phyloP scores from a whole-genome alignment of 257 asterid genomes.

The Solanum chilense region DNA sequence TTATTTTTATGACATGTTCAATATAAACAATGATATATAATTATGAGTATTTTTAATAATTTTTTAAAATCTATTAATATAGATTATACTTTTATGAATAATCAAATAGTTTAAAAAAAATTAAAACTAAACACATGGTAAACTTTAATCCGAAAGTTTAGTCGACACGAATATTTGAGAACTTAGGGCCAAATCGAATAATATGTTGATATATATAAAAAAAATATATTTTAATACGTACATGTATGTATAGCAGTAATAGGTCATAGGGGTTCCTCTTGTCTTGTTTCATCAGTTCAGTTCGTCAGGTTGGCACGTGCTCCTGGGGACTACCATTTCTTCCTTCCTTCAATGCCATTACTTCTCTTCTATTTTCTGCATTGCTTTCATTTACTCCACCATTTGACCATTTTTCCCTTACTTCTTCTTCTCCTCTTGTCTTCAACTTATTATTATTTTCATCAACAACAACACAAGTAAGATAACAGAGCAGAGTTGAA shows the following conservation, averaged over 20 bases:
- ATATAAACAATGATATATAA: too few relatives aligned
- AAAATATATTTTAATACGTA: background rate
- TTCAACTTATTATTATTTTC: background rate
- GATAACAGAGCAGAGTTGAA: background rate
- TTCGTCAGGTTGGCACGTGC: slow-evolving; percentile 58
- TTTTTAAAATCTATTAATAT: too few relatives aligned
- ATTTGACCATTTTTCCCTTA: slow-evolving; percentile 24
- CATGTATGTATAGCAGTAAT: background rate
- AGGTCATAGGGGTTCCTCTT: slow-evolving; percentile 9
- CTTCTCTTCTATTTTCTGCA: slow-evolving; percentile 13
- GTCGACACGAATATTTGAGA: too few relatives aligned
- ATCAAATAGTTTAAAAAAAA: too few relatives aligned
- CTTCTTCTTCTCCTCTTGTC: background rate
- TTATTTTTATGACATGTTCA: too few relatives aligned
- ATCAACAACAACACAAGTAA: background rate
- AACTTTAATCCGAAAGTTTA: too few relatives aligned
- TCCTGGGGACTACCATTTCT: slow-evolving; percentile 29
- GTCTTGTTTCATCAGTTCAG: slow-evolving; percentile 33
- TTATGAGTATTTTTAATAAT: too few relatives aligned
- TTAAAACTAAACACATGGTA: too few relatives aligned
- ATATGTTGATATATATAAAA: background rate
- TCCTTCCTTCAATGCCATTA: slow-evolving; percentile 31
- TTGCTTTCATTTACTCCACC: slow-evolving; percentile 1
- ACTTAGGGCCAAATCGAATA: background rate
- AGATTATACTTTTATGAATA: too few relatives aligned